Percentiles rank a stretch among this genome's conserved stretches.
Evolutionary conservation across 2,329 filamentous ascomycete genomes (phyloP).

Genomic region (Ceratocystis smalleyi): DNA sequence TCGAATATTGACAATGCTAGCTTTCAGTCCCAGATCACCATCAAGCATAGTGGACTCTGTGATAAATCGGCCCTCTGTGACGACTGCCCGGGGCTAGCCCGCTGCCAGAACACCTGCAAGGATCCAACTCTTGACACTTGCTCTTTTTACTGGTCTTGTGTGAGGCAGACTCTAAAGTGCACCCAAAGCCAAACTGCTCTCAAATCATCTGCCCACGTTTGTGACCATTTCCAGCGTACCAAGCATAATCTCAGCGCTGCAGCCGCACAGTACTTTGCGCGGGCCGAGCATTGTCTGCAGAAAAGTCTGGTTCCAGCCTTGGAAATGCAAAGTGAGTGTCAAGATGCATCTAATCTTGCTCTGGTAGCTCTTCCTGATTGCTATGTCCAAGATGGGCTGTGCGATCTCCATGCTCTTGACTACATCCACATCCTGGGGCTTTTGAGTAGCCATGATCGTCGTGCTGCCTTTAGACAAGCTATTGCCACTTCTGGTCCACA

Average conservation of each 20-base stretch:
- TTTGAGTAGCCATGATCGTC: conserved; percentile 10
- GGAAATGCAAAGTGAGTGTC: conserved; percentile 2
- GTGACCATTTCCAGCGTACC: conserved; percentile 8
- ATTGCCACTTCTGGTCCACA: background rate
- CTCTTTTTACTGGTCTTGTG: conserved; percentile 14
- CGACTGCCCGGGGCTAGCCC: conserved; percentile 12
- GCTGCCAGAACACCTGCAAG: conserved; percentile 10
- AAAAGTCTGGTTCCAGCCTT: background rate
- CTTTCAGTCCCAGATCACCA: conserved; percentile 8
- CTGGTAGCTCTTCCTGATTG: conserved; percentile 4
- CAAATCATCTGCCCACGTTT: conserved; percentile 4
- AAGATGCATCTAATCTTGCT: conserved; percentile 3
- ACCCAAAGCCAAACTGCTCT: background rate
- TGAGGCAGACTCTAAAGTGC: conserved; percentile 6
- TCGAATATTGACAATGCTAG: conserved; percentile 1
- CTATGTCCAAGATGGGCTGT: conserved; percentile 9
- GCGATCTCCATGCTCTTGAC: conserved; percentile 7
- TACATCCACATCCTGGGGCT: conserved; percentile 12
- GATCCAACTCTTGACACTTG: conserved; percentile 5
- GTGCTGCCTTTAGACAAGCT: conserved; percentile 9
- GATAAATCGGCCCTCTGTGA: conserved; percentile 4
- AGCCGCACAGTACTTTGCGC: conserved; percentile 7
- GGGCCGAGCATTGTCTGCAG: conserved; percentile 10
- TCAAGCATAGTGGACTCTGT: conserved; percentile 11
- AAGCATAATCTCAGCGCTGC: conserved; percentile 1